Evolutionary conservation across 345 rosid genomes (phyloP), one percentile per base, ranked within the genome.

Genomic region (Lumnitzera racemosa): DNA sequence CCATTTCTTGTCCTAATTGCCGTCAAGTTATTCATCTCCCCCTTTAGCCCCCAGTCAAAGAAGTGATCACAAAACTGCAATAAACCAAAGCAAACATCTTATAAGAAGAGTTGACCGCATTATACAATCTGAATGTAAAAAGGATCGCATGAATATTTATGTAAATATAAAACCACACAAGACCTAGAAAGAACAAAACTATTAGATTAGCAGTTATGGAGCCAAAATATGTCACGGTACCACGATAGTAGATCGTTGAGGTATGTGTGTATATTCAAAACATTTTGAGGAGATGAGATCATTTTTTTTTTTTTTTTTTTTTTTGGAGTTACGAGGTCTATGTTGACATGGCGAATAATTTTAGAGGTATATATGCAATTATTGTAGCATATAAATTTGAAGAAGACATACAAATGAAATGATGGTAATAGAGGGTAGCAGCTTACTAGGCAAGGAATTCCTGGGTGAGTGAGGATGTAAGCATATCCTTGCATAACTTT

Each of bases 21-120:
- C 1, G 67, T 78, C 75, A 89, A 47, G 57, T 77, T 81, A 3
- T 24, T 29, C 16, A 89, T 83, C 51, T 67, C 67, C n/a, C 74
- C 83, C 74, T 82, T 83, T 12, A 83, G 68, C 16, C 84, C 88
- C 84, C 83, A 74, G 29, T 79, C 87, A 24, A 82, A 71, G 68
- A 84, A 79, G 73, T 89, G 96, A 66, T 82, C 83, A 70, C 79
- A 89, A 46, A 86, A 89, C 90, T 86, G 72, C 55, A 52, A 10
- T 11, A 20, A 46, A 31, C 29, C 24, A 24, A 49, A 25, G 27
- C 29, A 16, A n/a, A 12, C 2, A n/a, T 6, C 1, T 6, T 20
- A n/a, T 23, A 8, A 4, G 1, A n/a, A 6, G 29, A 54, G 3
- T 54, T 1, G 15, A 24, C 4, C 12, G 3, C 0, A 2, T 11